A percentile compares a stretch with the other conserved stretches of the same genome.
phyloP scores from a whole-genome alignment of 768 basidiomycete species.

The Rhizopogon sp. region DNA sequence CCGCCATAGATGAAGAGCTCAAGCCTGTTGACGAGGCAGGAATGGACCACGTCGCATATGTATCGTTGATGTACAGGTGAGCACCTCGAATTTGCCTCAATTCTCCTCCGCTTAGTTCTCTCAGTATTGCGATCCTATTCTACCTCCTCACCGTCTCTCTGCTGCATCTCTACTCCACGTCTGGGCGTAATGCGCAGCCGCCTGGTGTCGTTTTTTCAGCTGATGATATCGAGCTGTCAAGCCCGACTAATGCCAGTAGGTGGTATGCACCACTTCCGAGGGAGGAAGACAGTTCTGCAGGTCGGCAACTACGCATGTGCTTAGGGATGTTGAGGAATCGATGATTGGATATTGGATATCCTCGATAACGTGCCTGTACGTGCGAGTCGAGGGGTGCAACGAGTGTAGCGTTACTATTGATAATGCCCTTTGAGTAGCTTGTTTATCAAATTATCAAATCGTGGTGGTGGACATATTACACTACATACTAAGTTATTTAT shows the following conservation, averaged over 20 bases:
- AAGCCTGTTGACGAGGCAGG: constrained; percentile 58
- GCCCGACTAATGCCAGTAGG: constrained; percentile 34
- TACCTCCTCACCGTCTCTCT: constrained; percentile 71
- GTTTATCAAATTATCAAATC: too few relatives aligned
- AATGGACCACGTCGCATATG: constrained; percentile 92
- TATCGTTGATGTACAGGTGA: constrained; percentile 78
- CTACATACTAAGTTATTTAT: too few relatives aligned
- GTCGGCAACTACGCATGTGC: constrained; percentile 31
- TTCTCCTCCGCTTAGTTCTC: not conserved
- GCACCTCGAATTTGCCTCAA: constrained; percentile 8
- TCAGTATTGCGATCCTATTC: constrained; percentile 68
- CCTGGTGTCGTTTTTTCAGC: constrained; percentile 16
- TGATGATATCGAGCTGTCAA: constrained; percentile 39
- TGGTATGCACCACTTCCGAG: constrained; percentile 65
- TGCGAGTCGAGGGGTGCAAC: too few relatives aligned
- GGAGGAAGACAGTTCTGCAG: constrained; percentile 15
- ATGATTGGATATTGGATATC: constrained; percentile 4
- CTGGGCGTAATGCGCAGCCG: constrained; percentile 45
- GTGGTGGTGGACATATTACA: too few relatives aligned
- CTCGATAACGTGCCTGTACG: too few relatives aligned
- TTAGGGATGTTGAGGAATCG: constrained; percentile 47
- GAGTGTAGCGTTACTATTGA: not conserved
- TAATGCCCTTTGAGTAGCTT: too few relatives aligned
- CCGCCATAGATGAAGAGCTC: constrained; percentile 90
- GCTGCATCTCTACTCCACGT: constrained; percentile 61